Percentiles rank a stretch among this genome's conserved stretches.
Conservation (phyloP, 139 green algal species). For the Chlorella vulgaris region DNA sequence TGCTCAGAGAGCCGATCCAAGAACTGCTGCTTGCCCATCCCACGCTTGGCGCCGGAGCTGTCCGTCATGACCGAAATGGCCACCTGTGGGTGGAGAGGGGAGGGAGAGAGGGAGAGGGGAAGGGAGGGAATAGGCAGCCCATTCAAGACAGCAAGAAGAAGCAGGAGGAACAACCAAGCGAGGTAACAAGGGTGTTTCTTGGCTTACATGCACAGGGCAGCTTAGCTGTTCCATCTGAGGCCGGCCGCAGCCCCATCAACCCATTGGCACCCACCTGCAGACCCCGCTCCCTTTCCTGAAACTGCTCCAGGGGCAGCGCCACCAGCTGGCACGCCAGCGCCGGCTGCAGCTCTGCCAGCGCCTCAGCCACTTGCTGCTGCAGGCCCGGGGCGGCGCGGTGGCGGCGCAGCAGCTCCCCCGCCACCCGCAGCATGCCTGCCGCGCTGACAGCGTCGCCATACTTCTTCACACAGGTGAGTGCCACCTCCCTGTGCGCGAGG, state of each 20-base stretch:
- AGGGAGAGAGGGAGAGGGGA: neutral
- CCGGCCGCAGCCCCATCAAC: too few species aligned
- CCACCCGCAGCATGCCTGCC: constrained; percentile 32
- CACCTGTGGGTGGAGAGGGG: neutral
- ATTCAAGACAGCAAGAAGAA: neutral
- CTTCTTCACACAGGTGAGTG: constrained; percentile 18
- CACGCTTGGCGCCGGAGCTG: neutral
- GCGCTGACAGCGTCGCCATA: constrained; percentile 22
- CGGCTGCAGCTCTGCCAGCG: constrained; percentile 38
- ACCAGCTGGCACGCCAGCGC: constrained; percentile 47
- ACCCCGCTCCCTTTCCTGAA: constrained; percentile 22
- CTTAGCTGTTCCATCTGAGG: too few species aligned
- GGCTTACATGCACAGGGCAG: too few species aligned
- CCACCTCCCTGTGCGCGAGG: constrained; percentile 36
- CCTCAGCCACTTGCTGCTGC: neutral
- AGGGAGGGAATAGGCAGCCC: neutral
- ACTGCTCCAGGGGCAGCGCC: constrained; percentile 25
- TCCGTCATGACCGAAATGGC: constrained; percentile 9
- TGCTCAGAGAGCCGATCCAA: constrained; percentile 18
- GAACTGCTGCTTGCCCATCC: constrained; percentile 37
- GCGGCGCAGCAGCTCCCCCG: constrained; percentile 23
- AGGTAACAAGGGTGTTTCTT: neutral
- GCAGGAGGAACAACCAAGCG: neutral
- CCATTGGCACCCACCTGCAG: constrained; percentile 8
- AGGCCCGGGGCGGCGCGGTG: constrained; percentile 23